Percentiles rank a stretch among this genome's conserved stretches.
Conservation (phyloP, 1,284 basidiomycete species). For the Trametes hirsuta region DNA sequence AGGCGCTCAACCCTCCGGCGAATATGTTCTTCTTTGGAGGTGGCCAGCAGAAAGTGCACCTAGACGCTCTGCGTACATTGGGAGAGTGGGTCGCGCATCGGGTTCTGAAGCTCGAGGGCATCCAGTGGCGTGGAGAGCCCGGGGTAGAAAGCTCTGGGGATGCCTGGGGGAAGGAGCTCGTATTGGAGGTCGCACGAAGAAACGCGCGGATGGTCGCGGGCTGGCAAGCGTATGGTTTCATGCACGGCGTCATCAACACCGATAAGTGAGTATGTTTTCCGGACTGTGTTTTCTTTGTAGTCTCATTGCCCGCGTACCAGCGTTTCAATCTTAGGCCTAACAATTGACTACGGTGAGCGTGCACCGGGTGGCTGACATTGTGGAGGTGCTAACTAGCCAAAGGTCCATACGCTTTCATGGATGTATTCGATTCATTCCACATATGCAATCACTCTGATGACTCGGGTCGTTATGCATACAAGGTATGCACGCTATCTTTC, state of each 20-base stretch:
- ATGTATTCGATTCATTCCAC: conserved; percentile 81
- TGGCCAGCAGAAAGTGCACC: conserved; percentile 74
- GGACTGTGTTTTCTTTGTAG: not conserved
- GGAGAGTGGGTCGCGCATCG: conserved; percentile 72
- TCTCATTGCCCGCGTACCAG: conserved; percentile 40
- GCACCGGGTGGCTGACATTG: too few species aligned
- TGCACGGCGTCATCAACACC: conserved; percentile 96
- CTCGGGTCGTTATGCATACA: conserved; percentile 86
- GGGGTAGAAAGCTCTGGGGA: conserved; percentile 43
- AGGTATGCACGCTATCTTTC: conserved; percentile 44
- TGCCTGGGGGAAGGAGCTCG: conserved; percentile 70
- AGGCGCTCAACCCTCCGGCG: conserved; percentile 79
- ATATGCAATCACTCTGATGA: conserved; percentile 95
- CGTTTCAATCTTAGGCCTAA: conserved; percentile 85
- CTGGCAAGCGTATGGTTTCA: conserved; percentile 95
- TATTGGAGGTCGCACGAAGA: conserved; percentile 77
- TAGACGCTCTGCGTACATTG: conserved; percentile 73
- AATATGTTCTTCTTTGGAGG: conserved; percentile 73
- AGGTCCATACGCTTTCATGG: conserved; percentile 97
- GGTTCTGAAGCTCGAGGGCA: conserved; percentile 54
- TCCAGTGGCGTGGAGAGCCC: conserved; percentile 35
- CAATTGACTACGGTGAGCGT: conserved; percentile 84
- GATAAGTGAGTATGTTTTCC: conserved; percentile 68
- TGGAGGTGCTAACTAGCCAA: conserved; percentile 5
- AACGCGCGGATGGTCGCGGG: conserved; percentile 91